Evolutionary conservation across 108 stramenopile species (phyloP).

Genomic region (Aureococcus anophagefferens): DNA sequence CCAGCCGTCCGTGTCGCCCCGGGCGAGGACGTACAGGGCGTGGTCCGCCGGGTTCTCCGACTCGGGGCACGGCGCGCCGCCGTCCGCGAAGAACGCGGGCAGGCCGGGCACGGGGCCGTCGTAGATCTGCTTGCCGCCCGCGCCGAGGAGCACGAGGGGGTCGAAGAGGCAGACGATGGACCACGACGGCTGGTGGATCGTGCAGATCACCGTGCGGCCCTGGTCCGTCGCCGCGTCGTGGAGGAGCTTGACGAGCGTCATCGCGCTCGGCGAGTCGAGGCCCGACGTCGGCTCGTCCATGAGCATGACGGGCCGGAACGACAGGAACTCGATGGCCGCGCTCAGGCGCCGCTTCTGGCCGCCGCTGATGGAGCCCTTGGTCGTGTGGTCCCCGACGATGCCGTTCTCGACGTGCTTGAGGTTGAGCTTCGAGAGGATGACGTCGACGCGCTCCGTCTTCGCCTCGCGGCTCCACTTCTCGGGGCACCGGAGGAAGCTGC

Average conservation of each 20-base stretch:
- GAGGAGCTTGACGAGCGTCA: slow-evolving; percentile 4
- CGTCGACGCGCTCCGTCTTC: too few relatives aligned
- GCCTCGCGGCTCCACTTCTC: too few relatives aligned
- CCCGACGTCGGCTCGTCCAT: slow-evolving; percentile 39
- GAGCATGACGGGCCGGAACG: neutral
- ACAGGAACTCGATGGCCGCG: neutral
- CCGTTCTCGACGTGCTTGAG: too few relatives aligned
- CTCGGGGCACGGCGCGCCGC: neutral
- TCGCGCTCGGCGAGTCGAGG: slow-evolving; percentile 17
- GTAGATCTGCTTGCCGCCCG: neutral
- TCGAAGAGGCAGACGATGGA: neutral
- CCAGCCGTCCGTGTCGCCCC: too few relatives aligned
- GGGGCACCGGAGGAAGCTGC: too few relatives aligned
- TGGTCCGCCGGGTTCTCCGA: neutral
- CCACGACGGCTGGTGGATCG: slow-evolving; percentile 30
- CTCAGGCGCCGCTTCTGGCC: neutral
- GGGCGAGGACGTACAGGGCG: neutral
- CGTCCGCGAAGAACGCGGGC: neutral
- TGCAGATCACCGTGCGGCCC: slow-evolving; percentile 9
- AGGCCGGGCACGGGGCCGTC: neutral
- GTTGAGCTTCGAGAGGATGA: too few relatives aligned
- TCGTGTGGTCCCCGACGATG: too few relatives aligned
- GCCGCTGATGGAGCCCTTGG: too few relatives aligned
- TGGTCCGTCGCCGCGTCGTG: too few relatives aligned
- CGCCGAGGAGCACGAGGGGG: neutral